Base-by-base conservation (phyloP, 2,329 filamentous ascomycete genomes). In the Colletotrichum filicis region DNA sequence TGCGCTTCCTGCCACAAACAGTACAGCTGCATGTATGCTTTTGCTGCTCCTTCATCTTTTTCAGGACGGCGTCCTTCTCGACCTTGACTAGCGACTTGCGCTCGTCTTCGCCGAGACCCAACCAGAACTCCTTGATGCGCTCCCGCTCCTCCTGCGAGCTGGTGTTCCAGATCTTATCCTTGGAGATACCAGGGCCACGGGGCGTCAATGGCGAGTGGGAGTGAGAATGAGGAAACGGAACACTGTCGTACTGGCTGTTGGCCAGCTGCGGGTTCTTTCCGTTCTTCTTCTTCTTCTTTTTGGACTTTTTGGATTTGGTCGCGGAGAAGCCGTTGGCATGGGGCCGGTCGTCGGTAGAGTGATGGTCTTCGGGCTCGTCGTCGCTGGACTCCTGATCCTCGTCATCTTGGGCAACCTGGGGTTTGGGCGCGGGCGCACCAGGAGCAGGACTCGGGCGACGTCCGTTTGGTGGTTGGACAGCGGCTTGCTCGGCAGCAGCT, bases 1-100 rank as follows among this genome's bases (percentile, higher is more conserved):
- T 98, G 66, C 97, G 92, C 86, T 99, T 99, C 76, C 97, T 91
- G 66, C 97, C 97, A 82, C 97, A 99, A 53, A 99, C 96, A 5
- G 95, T 97, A 83, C 97, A 99, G 82, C 95, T 98, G 87, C 97
- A 99, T 2, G 96, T 98, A 82, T 98, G 95, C 84, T 98, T 98
- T 83, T 99, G 97, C 83, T 99, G 97, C 83, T 99, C 97, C 87
- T 99, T 99, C 97, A 99, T 99, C 87, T 99, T 99, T 80, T 94
- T 95, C 69, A 99, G 86, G 0, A 99, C 97, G 8, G 97, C 96
- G 83, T 99, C 96, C 85, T 99, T 99, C 84, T 99, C 97, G 35
- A 99, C 96, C 84, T 98, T 98, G 80, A 99, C 95, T 59, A 99
- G 87, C 19, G 94, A 97, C 81, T 97, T 97, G 78, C 97, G 94